Percentiles rank a stretch among this genome's conserved stretches.
These are phyloP conservation scores for Hygrophoropsis aurantiaca DNA, from an alignment of 768 basidiomycete species.

Conservation along the genomic window DNA sequence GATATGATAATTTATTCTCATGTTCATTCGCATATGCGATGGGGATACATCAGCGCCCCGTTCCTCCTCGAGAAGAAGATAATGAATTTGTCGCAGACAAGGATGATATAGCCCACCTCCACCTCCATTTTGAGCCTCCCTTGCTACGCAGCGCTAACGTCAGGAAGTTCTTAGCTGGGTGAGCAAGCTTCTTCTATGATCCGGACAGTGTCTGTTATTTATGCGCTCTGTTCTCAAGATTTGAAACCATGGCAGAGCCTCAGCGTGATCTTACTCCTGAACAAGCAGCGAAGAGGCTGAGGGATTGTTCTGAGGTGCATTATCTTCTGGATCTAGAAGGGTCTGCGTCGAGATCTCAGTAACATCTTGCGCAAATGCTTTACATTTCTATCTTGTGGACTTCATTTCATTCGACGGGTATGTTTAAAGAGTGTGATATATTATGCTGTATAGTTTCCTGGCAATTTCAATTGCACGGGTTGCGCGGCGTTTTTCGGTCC, in stretches of 20 bases:
- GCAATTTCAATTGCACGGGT: too few relatives aligned
- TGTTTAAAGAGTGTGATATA: too few relatives aligned
- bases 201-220: background rate
- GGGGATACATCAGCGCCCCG: conserved; percentile 87
- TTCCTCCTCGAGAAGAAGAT: conserved; percentile 40
- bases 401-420: too few relatives aligned
- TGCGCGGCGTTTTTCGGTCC: too few relatives aligned
- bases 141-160: conserved; percentile 79
- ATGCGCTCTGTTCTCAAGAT: conserved; percentile 42
- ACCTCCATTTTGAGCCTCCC: conserved; percentile 86
- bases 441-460: too few relatives aligned
- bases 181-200: conserved; percentile 21
- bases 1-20: conserved; percentile 78
- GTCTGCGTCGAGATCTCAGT: too few relatives aligned
- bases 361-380: too few relatives aligned
- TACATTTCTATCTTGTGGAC: too few relatives aligned
- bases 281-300: conserved; percentile 71
- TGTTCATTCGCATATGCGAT: conserved; percentile 94
- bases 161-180: conserved; percentile 90
- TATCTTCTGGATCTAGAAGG: conserved; percentile 40
- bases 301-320: conserved; percentile 57
- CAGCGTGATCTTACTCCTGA: conserved; percentile 91
- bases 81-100: conserved; percentile 33
- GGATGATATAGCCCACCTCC: conserved; percentile 71
- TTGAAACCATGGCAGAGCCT: conserved; percentile 87